These are phyloP conservation scores for Talaromyces liani DNA, from an alignment of 495 filamentous ascomycete genomes.

Conservation along the genomic window DNA sequence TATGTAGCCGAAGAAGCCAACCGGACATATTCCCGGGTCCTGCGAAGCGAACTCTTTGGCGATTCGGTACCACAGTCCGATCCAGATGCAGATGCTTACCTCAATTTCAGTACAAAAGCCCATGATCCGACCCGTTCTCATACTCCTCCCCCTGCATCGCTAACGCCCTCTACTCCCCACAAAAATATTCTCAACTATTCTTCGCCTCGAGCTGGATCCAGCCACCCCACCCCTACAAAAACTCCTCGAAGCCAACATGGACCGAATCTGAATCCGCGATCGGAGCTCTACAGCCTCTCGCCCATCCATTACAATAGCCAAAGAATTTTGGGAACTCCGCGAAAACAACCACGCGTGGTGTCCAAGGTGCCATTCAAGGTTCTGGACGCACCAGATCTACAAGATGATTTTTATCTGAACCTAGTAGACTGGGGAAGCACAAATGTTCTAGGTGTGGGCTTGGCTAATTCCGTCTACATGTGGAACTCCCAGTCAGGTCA, in stretches of 20 bases:
- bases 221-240: slow-evolving; percentile 75
- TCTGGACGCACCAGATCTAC: slow-evolving; percentile 88
- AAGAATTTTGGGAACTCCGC: slow-evolving; percentile 80
- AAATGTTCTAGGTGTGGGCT: slow-evolving; percentile 84
- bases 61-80: slow-evolving; percentile 77
- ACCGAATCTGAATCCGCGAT: slow-evolving; percentile 74
- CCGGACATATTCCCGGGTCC: slow-evolving; percentile 76
- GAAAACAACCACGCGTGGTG: slow-evolving; percentile 80
- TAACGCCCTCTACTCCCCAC: slow-evolving; percentile 90
- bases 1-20: slow-evolving; percentile 87
- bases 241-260: slow-evolving; percentile 83
- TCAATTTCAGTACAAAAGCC: slow-evolving; percentile 49
- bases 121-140: slow-evolving; percentile 68
- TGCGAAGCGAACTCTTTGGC: slow-evolving; percentile 88
- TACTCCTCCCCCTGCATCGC: slow-evolving; percentile 65
- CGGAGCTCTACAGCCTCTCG: slow-evolving; percentile 89
- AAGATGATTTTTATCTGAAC: slow-evolving; percentile 97
- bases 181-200: slow-evolving; percentile 96
- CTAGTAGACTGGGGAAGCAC: slow-evolving; percentile 97
- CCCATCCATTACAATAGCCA: slow-evolving; percentile 87
- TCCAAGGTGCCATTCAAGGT: slow-evolving; percentile 98
- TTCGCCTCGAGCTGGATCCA: slow-evolving; percentile 65
- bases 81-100: slow-evolving; percentile 53
- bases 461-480: slow-evolving; percentile 95
- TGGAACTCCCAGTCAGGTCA: slow-evolving; percentile 85